These are phyloP conservation scores for Biscogniauxia marginata DNA, from an alignment of 2,329 filamentous ascomycete species.

Conservation along the genomic window DNA sequence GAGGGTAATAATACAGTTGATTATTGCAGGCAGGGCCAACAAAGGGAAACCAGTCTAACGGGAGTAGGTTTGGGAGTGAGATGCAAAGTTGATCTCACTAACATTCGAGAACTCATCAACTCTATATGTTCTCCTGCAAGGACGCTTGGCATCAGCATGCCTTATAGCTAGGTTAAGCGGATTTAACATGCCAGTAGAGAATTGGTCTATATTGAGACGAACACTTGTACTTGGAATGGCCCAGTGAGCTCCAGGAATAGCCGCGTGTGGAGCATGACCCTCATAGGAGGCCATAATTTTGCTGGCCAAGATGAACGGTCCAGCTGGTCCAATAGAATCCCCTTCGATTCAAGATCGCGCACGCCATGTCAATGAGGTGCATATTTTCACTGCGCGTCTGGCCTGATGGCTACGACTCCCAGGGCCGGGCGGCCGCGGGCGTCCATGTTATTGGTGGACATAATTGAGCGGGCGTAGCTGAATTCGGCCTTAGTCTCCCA, in stretches of 20 bases:
- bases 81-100: conserved; percentile 3
- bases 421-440: neutral
- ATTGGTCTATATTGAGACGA: conserved; percentile 11
- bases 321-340: neutral
- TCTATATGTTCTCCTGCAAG: conserved; percentile 18
- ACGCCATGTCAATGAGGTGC: conserved; percentile 1
- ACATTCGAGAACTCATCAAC: conserved; percentile 2
- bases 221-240: conserved; percentile 1
- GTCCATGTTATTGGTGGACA: neutral
- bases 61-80: conserved; percentile 2
- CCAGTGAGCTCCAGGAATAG: conserved; percentile 8
- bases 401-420: neutral
- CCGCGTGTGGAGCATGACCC: conserved; percentile 9
- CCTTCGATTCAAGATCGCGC: neutral
- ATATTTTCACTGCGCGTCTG: conserved; percentile 1
- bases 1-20: conserved; percentile 3
- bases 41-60: conserved; percentile 1
- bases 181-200: conserved; percentile 2
- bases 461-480: neutral
- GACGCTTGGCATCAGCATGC: neutral
- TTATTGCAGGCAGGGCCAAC: neutral
- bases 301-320: neutral
- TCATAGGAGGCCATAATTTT: conserved; percentile 3
- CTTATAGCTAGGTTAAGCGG: neutral
- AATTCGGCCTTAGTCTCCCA: neutral